These are phyloP conservation scores for Hemisphaericaspora nanyangensis DNA, from an alignment of 805 yeast genomes.

Conservation along the genomic window DNA sequence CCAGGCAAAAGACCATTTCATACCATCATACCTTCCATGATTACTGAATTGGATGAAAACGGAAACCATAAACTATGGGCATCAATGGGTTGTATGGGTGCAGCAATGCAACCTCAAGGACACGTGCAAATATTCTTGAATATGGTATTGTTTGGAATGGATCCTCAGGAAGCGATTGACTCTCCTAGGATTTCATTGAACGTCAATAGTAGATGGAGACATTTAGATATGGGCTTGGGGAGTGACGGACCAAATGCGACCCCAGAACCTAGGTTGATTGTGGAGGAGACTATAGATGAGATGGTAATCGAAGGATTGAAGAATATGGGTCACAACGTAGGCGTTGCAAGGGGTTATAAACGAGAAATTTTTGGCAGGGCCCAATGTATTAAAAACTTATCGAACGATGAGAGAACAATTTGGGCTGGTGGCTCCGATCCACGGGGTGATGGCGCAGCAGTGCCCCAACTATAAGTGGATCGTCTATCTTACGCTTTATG, in stretches of 20 bases:
- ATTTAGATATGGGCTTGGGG: slow-evolving; percentile 52
- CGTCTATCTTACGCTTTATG: too few species aligned
- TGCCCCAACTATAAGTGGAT: slow-evolving; percentile 35
- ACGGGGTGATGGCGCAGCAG: slow-evolving; percentile 82
- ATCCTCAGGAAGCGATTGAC: slow-evolving; percentile 73
- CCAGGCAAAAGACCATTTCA: slow-evolving; percentile 77
- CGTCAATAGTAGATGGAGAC: slow-evolving; percentile 45
- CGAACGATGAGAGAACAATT: slow-evolving; percentile 37
- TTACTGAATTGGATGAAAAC: slow-evolving; percentile 46
- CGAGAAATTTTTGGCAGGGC: slow-evolving; percentile 62
- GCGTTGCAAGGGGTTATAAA: slow-evolving; percentile 35
- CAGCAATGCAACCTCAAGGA: slow-evolving; percentile 82
- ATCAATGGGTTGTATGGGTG: slow-evolving; percentile 82
- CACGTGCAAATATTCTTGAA: slow-evolving; percentile 76
- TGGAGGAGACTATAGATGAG: slow-evolving; percentile 62
- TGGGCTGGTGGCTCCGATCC: slow-evolving; percentile 73
- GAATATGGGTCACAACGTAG: slow-evolving; percentile 56
- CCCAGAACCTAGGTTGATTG: slow-evolving; percentile 51
- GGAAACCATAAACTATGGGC: slow-evolving; percentile 50
- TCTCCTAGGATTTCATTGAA: slow-evolving; percentile 67
- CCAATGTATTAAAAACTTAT: slow-evolving; percentile 57
- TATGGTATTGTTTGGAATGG: slow-evolving; percentile 54
- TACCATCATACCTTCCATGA: slow-evolving; percentile 80
- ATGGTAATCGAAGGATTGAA: slow-evolving; percentile 44
- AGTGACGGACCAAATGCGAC: slow-evolving; percentile 63